Evolutionary conservation across 2,329 filamentous ascomycete genomes (phyloP).

Genomic region (Cercospora sp.): DNA sequence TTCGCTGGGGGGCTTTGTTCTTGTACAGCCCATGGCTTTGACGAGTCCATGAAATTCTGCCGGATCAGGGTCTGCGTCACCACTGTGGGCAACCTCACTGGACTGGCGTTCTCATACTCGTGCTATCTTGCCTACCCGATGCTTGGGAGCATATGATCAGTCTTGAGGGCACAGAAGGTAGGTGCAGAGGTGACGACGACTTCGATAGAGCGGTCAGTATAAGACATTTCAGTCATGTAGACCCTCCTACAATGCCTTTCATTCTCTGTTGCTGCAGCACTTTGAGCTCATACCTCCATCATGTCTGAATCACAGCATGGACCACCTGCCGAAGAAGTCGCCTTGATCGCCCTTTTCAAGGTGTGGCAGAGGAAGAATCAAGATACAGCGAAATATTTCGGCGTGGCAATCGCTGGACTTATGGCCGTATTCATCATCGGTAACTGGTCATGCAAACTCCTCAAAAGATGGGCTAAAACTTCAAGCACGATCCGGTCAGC

Average conservation of each 20-base stretch:
- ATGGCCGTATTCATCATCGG: slow-evolving; percentile 21
- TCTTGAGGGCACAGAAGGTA: background rate
- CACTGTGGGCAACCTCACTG: background rate
- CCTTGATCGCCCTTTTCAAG: slow-evolving; percentile 19
- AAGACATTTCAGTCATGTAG: background rate
- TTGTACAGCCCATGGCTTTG: background rate
- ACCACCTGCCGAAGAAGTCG: slow-evolving; percentile 13
- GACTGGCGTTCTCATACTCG: background rate
- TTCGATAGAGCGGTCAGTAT: background rate
- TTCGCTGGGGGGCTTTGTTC: slow-evolving; percentile 8
- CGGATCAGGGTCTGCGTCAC: slow-evolving; percentile 9
- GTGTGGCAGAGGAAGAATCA: slow-evolving; percentile 24
- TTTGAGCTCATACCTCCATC: background rate
- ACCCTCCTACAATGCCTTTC: background rate
- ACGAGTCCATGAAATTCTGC: background rate
- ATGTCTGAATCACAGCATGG: slow-evolving; percentile 20
- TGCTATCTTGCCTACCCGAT: slow-evolving; percentile 11
- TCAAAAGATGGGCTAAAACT: slow-evolving; percentile 7
- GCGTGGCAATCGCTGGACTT: slow-evolving; percentile 17
- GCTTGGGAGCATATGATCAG: background rate
- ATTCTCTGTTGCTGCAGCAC: background rate
- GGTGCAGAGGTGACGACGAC: slow-evolving; percentile 3
- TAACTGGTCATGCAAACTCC: slow-evolving; percentile 20
- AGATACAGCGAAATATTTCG: slow-evolving; percentile 27
- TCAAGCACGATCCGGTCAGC: slow-evolving; percentile 2